Evolutionary conservation across 345 rosid species (phyloP).

Genomic region (Gossypioides kirkii): DNA sequence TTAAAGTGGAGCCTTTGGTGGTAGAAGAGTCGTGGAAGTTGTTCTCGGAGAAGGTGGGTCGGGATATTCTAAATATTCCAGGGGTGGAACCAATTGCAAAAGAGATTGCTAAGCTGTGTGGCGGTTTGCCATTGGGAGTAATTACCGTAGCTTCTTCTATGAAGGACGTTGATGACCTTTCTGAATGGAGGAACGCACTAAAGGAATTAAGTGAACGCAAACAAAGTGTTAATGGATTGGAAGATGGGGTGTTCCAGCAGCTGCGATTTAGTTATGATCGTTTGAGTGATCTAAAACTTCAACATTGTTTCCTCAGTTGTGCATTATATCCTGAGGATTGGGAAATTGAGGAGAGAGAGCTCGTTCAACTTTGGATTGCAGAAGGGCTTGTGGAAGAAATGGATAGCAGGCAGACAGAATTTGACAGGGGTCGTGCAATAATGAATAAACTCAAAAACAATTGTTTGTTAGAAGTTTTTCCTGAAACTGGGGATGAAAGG

Average conservation of each 20-base stretch:
- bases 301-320: constrained; percentile 19
- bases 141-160: too few relatives aligned
- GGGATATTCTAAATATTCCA: too few relatives aligned
- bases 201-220: not conserved
- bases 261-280: not conserved
- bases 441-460: constrained; percentile 13
- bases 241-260: too few relatives aligned
- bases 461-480: constrained; percentile 12
- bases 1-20: too few relatives aligned
- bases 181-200: too few relatives aligned
- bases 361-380: not conserved
- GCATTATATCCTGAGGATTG: constrained; percentile 1
- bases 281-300: not conserved
- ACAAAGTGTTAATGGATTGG: not conserved
- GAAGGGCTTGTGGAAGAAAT: not conserved
- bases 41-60: too few relatives aligned
- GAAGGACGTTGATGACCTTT: too few relatives aligned
- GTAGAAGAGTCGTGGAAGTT: too few relatives aligned
- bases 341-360: not conserved
- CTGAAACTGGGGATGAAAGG: too few relatives aligned
- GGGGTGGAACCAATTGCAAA: too few relatives aligned
- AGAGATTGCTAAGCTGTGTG: too few relatives aligned
- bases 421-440: constrained; percentile 2
- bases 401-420: constrained; percentile 4
- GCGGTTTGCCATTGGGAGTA: constrained; percentile 14